Conservation (phyloP, 2,329 filamentous ascomycete species). For the Trichophyton benhamiae region DNA sequence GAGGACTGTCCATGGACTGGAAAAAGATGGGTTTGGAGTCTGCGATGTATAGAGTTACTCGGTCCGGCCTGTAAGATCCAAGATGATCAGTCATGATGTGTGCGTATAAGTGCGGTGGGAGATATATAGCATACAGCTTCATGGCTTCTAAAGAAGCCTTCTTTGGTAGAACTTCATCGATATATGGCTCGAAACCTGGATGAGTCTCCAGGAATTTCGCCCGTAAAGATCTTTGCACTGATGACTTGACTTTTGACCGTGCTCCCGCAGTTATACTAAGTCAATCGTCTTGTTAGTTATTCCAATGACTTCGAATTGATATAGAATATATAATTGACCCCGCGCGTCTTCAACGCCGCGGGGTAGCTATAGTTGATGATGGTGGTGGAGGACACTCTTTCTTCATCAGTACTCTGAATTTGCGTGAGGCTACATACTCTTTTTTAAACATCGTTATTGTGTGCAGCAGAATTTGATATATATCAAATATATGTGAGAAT, state of each 20-base stretch:
- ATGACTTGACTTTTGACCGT: conserved; percentile 87
- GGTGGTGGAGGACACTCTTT: neutral
- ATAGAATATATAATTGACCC: neutral
- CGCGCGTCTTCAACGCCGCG: neutral
- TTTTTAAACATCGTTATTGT: conserved; percentile 73
- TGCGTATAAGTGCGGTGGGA: neutral
- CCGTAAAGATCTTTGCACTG: conserved; percentile 76
- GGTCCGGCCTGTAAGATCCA: conserved; percentile 53
- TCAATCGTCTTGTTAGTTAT: conserved; percentile 7
- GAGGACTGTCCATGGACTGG: conserved; percentile 64
- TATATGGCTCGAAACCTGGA: conserved; percentile 71
- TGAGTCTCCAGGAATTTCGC: conserved; percentile 72
- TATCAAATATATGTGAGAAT: neutral
- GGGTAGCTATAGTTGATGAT: neutral
- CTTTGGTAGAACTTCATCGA: conserved; percentile 91
- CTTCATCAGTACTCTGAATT: neutral
- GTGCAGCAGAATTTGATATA: neutral
- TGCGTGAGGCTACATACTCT: conserved; percentile 48
- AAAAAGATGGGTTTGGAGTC: conserved; percentile 73
- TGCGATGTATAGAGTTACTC: conserved; percentile 76
- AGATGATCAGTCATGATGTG: neutral
- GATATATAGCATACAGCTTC: conserved; percentile 51
- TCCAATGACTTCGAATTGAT: neutral
- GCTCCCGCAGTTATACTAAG: conserved; percentile 12
- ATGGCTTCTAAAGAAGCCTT: conserved; percentile 81